Evolutionary conservation across 2,329 filamentous ascomycete genomes (phyloP), one percentile per base, ranked within the genome.

Genomic region (Xylariaceae sp.): DNA sequence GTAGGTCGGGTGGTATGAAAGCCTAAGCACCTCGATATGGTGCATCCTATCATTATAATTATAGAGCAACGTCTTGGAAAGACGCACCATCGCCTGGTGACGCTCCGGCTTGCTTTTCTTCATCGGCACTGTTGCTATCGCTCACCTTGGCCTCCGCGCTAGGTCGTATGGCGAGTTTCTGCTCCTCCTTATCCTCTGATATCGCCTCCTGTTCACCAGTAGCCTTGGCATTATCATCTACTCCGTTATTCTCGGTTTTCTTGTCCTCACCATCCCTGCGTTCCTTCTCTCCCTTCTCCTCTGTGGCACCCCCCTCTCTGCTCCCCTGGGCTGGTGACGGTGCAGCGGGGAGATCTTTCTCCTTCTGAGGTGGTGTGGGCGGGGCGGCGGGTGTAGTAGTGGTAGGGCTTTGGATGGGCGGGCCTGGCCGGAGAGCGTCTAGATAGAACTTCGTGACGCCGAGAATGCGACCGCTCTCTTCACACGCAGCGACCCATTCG

Each of bases 401-500:
- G 19, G 19, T 19, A 34, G 58, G 57, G 51, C 74, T 69, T 49
- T 74, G 71, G 57, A 62, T 61, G 6, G 65, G 60, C 5, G 75
- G 76, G 0, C 73, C 74, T 4, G 77, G 76, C 41, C 77, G 72
- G 63, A 81, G 73, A 29, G 92, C 94, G 68, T 96, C 91, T 34
- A 99, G 80, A 71, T 99, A 99, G 73, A 96, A 99, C 64, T 91
- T 91, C 64, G 94, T 86, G 32, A 97, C 94, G 48, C 92, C 91
- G 2, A 97, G 86, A 60, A 99, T 95, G 56, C 91, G 84, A 44
- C 92, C 92, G 70, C 89, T 91, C 62, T 88, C 82, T 73, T 97
- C 92, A 69, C 94, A 99, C n/a, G 91, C 92, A 64, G 95, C 88
- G 32, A 99, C 83, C 94, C 94, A 99, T 71, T 99, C 94, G 26